Evolutionary conservation across 306 rosid species (phyloP).

Genomic region (Rosa rugosa): DNA sequence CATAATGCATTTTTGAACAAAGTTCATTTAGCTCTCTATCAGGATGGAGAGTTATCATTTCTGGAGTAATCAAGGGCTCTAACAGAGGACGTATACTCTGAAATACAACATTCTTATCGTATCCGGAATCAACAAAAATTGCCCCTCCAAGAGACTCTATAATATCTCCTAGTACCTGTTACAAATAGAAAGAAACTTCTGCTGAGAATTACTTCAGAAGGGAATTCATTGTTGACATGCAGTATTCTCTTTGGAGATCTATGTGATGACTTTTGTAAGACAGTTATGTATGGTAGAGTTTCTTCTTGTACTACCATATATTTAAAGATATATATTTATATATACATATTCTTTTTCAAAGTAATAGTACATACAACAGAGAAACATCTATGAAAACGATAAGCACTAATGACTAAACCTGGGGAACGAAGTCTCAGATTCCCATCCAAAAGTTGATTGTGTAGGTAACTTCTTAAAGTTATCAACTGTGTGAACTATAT

Average conservation of each 20-base stretch:
- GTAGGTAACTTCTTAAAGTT: conserved; percentile 31
- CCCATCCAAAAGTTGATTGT: conserved; percentile 69
- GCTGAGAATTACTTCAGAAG: neutral
- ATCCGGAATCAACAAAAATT: conserved; percentile 66
- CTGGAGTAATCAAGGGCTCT: conserved; percentile 67
- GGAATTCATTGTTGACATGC: neutral
- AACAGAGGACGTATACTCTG: conserved; percentile 59
- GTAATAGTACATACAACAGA: neutral
- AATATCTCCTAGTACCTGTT: conserved; percentile 76
- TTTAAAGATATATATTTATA: too few species aligned
- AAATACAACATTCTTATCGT: conserved; percentile 49
- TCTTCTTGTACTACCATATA: neutral
- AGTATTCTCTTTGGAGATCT: neutral
- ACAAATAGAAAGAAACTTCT: neutral
- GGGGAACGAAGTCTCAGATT: conserved; percentile 54
- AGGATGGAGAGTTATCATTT: conserved; percentile 53
- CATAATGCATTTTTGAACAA: conserved; percentile 42
- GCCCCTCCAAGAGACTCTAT: conserved; percentile 87
- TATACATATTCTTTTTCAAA: neutral
- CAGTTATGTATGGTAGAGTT: neutral
- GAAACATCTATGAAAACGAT: neutral
- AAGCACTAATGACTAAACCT: conserved; percentile 50
- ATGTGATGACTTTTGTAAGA: neutral
- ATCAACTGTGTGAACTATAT: conserved; percentile 21
- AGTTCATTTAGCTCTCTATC: conserved; percentile 43